These are phyloP conservation scores for Chenopodium suecicum DNA, from an alignment of 148 eudicot species.

Conservation along the genomic window DNA sequence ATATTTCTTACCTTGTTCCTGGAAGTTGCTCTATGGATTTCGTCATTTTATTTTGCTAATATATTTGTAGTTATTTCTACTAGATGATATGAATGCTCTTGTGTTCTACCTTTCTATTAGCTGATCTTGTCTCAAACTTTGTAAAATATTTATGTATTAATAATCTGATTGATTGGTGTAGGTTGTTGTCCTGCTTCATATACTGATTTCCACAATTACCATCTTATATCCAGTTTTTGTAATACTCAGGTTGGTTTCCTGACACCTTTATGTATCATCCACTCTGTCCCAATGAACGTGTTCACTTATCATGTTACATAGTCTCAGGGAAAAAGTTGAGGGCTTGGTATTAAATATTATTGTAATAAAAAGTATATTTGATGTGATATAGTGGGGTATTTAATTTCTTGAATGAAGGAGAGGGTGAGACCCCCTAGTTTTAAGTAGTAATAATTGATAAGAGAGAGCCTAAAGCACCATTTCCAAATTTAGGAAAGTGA, in stretches of 20 bases:
- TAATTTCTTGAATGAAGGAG: too few relatives aligned
- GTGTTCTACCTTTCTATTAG: neutral
- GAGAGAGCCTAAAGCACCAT: too few relatives aligned
- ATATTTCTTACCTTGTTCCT: neutral
- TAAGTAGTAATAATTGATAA: too few relatives aligned
- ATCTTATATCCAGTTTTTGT: slow-evolving; percentile 79
- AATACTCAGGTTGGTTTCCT: slow-evolving; percentile 72
- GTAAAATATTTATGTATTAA: slow-evolving; percentile 5
- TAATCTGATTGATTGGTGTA: slow-evolving; percentile 29
- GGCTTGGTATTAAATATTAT: too few relatives aligned
- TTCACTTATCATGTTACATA: too few relatives aligned
- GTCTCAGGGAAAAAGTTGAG: too few relatives aligned
- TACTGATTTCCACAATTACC: slow-evolving; percentile 51
- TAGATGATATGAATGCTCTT: neutral
- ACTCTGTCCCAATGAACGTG: too few relatives aligned
- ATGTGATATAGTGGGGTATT: too few relatives aligned
- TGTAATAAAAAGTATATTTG: too few relatives aligned
- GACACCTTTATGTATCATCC: neutral
- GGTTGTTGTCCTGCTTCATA: slow-evolving; percentile 73
- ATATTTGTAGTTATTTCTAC: neutral
- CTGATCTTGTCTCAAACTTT: slow-evolving; percentile 4
- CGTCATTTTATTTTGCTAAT: neutral
- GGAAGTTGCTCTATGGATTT: neutral
- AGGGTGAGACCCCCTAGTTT: too few relatives aligned
- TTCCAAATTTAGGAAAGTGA: too few relatives aligned